Base-by-base conservation (phyloP, 169 alveolate genomes). In the Eimeria praecox region DNA sequence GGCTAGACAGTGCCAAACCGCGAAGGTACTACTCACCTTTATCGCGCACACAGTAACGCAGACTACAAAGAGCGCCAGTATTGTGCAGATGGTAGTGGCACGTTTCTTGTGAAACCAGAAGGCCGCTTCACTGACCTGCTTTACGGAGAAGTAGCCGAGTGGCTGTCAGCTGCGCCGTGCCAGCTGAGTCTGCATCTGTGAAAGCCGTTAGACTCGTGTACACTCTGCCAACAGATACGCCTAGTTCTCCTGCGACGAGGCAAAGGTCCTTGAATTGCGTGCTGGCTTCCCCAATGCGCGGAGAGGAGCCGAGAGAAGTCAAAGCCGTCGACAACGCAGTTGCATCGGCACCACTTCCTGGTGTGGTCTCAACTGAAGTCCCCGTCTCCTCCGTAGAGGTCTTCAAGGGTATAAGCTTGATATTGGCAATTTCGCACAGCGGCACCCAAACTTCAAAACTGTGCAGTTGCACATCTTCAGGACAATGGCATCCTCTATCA, bases 171-270 rank as follows among this genome's bases (percentile, higher is more conserved):
- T 92, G 95, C 38, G 88, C 86, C 42, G 87, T 80, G 33, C 95
- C 95, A 12, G 95, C 95, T 9, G 87, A 71, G 59, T 40, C 77
- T 33, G 88, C 95, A 40, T 46, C 73, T 52, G 92, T 92, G 86
- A 92, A 92, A 12, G 92, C 95, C 6, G 95, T 92, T 18, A 92
- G 73, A n/a, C 92, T 77, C n/a, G 95, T 92, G 86, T 92, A 92
- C 56, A 80, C 95, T 2, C 75, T 56, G 24, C 95, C 95, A 1
- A 92, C 56, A 10, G 90, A 78, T 18, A 92, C 95, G 27, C 95
- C 95, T 12, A 92, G 66, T 64, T 92, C 95, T 62, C 95, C 95
- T 24, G 86, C 95, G 20, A 86, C 75, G 8, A 92, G 83, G 46
- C 90, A 83, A 18, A 83, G 75, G 75, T 46, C 75, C 49, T 54